Conservation (phyloP, 75 land plant genomes). For the Sequoiadendron giganteum region DNA sequence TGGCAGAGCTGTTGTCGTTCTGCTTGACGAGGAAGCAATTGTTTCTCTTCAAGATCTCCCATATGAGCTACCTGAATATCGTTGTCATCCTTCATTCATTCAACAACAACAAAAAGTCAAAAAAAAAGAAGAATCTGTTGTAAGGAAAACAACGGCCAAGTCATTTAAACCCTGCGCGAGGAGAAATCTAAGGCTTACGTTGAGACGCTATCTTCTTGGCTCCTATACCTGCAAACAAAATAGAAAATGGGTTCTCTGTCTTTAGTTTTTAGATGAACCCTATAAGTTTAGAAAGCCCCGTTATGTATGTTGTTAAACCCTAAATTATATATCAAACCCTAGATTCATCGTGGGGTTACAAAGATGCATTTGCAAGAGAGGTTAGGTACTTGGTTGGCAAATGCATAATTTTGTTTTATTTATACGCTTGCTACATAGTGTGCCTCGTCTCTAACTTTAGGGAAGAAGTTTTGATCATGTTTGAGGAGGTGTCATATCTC, state of each 20-base stretch:
- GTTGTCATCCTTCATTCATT: constrained; percentile 36
- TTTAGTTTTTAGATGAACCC: background rate
- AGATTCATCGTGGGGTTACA: background rate
- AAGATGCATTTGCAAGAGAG: background rate
- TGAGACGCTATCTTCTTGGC: background rate
- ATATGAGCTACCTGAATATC: constrained; percentile 60
- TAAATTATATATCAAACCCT: background rate
- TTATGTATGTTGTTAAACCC: background rate
- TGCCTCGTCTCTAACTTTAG: too few relatives aligned
- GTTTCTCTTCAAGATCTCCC: constrained; percentile 95
- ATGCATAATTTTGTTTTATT: too few relatives aligned
- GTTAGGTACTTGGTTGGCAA: too few relatives aligned
- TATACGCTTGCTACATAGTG: too few relatives aligned
- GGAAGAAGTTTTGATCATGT: too few relatives aligned
- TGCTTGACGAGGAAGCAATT: constrained; percentile 79
- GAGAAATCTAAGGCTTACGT: too few relatives aligned
- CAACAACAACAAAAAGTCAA: background rate
- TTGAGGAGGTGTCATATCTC: too few relatives aligned
- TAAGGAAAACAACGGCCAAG: background rate
- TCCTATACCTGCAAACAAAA: background rate
- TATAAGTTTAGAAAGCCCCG: background rate
- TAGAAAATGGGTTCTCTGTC: background rate
- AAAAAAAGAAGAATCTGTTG: background rate
- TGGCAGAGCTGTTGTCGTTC: constrained; percentile 69
- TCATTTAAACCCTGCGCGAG: background rate